Conservation (phyloP, 495 filamentous ascomycete species). For the Trichoderma asperelloides region DNA sequence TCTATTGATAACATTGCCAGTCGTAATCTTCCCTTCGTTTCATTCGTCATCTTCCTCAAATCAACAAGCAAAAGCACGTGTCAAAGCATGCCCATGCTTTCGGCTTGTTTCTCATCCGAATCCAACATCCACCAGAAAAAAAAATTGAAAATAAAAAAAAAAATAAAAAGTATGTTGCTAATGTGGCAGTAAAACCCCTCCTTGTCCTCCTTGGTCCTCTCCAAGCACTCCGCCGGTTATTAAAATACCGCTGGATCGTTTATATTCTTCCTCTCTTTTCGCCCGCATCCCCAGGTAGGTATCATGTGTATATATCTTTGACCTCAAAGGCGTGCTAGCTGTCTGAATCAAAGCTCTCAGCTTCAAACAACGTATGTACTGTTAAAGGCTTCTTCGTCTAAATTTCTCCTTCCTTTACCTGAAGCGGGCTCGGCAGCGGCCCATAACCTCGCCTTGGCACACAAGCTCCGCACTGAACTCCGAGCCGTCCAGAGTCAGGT, state of each 20-base stretch:
- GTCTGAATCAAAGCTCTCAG: not conserved
- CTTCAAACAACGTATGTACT: not conserved
- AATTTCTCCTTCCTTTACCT: conserved; percentile 26
- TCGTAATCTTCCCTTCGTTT: not conserved
- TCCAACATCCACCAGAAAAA: not conserved
- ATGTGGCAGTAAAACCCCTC: not conserved
- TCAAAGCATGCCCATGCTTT: not conserved
- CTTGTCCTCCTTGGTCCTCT: not conserved
- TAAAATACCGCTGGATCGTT: not conserved
- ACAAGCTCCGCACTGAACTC: conserved; percentile 98
- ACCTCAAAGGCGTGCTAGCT: not conserved
- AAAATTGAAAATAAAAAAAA: too few relatives aligned
- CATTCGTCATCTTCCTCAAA: not conserved
- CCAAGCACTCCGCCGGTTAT: not conserved
- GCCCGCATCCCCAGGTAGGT: not conserved
- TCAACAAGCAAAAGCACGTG: not conserved
- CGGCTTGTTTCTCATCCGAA: not conserved
- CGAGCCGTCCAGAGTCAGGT: conserved; percentile 91
- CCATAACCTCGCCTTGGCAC: conserved; percentile 98
- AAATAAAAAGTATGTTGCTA: not conserved
- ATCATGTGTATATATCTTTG: conserved; percentile 4
- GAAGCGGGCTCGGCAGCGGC: conserved; percentile 85
- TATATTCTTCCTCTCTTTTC: not conserved
- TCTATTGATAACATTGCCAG: not conserved
- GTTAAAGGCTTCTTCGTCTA: not conserved